phyloP scores from a whole-genome alignment of 2,329 filamentous ascomycete species.

The Fusarium tuaranense region DNA sequence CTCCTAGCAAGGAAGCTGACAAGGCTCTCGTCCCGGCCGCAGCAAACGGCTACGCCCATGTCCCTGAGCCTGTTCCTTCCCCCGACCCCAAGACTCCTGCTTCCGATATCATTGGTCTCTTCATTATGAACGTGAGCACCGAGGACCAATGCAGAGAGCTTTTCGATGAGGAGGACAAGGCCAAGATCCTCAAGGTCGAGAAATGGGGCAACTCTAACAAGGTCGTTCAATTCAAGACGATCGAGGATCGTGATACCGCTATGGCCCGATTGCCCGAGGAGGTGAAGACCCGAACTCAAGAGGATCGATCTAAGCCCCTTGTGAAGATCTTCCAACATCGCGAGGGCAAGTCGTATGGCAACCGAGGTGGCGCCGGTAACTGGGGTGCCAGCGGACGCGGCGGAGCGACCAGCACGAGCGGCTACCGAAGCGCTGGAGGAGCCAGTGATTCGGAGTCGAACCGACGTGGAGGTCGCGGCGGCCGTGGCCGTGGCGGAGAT shows the following conservation, averaged over 20 bases:
- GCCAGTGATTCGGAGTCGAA: slow-evolving; percentile 76
- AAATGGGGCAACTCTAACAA: slow-evolving; percentile 84
- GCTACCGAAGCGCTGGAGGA: slow-evolving; percentile 86
- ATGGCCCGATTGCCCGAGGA: slow-evolving; percentile 81
- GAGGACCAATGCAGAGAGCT: slow-evolving; percentile 86
- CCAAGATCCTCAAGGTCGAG: slow-evolving; percentile 83
- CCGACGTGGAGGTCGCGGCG: slow-evolving; percentile 67
- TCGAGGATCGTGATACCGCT: slow-evolving; percentile 84
- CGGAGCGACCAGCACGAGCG: slow-evolving; percentile 69
- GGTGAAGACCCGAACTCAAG: slow-evolving; percentile 77
- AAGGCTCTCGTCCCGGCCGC: slow-evolving; percentile 60
- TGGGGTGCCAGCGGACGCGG: slow-evolving; percentile 76
- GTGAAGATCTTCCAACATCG: slow-evolving; percentile 86
- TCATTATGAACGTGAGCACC: slow-evolving; percentile 86
- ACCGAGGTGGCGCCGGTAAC: slow-evolving; percentile 73
- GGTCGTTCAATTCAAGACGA: slow-evolving; percentile 85
- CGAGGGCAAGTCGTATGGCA: slow-evolving; percentile 65
- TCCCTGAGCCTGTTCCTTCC: slow-evolving; percentile 65
- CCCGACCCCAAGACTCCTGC: slow-evolving; percentile 69
- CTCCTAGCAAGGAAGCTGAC: slow-evolving; percentile 65
- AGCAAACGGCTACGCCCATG: slow-evolving; percentile 66
- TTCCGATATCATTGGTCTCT: slow-evolving; percentile 84
- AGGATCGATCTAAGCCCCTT: slow-evolving; percentile 82
- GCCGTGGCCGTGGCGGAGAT: slow-evolving; percentile 68
- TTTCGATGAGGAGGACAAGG: slow-evolving; percentile 84